Percentiles rank a stretch among this genome's conserved stretches.
Evolutionary conservation across 768 basidiomycete genomes (phyloP).

Genomic region (Naganishia vaughanmartiniae): DNA sequence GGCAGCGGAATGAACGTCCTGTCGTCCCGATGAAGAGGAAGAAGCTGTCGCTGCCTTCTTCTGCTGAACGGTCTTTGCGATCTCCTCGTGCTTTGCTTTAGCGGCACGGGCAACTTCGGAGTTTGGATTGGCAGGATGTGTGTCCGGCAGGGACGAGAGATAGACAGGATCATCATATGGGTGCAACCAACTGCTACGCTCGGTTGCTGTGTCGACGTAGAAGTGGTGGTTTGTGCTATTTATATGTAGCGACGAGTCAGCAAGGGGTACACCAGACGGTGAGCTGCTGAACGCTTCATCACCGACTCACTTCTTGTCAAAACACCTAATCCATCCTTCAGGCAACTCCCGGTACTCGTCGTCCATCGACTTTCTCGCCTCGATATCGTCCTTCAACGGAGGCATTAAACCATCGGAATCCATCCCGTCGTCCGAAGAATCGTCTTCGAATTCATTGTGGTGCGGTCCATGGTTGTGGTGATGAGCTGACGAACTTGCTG

Average conservation of each 20-base stretch:
- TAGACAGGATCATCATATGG: conserved; percentile 51
- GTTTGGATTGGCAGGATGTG: conserved; percentile 49
- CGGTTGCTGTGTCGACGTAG: conserved; percentile 48
- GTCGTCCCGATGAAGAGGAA: not conserved
- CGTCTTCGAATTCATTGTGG: conserved; percentile 19
- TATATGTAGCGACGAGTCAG: not conserved
- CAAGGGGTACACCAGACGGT: not conserved
- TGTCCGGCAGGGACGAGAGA: conserved; percentile 42
- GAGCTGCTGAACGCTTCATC: not conserved
- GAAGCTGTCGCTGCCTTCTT: conserved; percentile 8
- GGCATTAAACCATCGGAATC: conserved; percentile 4
- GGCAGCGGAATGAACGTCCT: conserved; percentile 16
- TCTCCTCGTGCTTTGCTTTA: conserved; percentile 17
- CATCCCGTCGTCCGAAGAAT: conserved; percentile 11
- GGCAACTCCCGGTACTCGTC: conserved; percentile 49
- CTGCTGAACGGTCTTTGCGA: conserved; percentile 1
- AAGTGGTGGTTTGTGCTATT: conserved; percentile 46
- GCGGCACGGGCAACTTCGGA: conserved; percentile 38
- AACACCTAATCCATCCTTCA: conserved; percentile 50
- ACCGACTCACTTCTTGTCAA: conserved; percentile 44
- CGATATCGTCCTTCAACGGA: conserved; percentile 33
- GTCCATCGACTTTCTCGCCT: conserved; percentile 45
- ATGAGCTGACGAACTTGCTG: not conserved
- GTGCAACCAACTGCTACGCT: conserved; percentile 46
- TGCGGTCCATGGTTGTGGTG: conserved; percentile 6